Percentiles rank a stretch among this genome's conserved stretches.
These are phyloP conservation scores for Myriangium duriaei DNA, from an alignment of 2,329 filamentous ascomycete species.

Conservation along the genomic window DNA sequence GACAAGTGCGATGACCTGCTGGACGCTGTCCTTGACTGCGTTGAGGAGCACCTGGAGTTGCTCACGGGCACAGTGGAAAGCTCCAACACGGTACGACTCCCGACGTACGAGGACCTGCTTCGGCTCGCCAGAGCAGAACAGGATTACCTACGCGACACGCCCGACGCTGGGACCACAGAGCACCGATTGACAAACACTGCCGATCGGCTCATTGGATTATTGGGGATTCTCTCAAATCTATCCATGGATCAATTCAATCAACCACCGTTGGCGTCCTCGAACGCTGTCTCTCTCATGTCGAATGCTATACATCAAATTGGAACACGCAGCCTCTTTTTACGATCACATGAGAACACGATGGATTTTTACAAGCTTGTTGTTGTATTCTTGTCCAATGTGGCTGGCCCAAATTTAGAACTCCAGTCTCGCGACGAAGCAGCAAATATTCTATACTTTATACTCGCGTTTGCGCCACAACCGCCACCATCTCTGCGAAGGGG, in stretches of 20 bases:
- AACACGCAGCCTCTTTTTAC: slow-evolving; percentile 74
- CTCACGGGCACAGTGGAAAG: slow-evolving; percentile 75
- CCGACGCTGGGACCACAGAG: slow-evolving; percentile 59
- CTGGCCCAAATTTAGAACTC: slow-evolving; percentile 67
- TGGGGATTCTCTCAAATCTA: slow-evolving; percentile 81
- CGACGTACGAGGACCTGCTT: slow-evolving; percentile 76
- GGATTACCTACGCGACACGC: slow-evolving; percentile 57
- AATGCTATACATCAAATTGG: slow-evolving; percentile 76
- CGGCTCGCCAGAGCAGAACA: slow-evolving; percentile 66
- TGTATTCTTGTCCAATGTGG: slow-evolving; percentile 70
- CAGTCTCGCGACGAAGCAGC: slow-evolving; percentile 78
- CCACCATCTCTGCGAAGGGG: slow-evolving; percentile 39
- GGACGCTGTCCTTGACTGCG: slow-evolving; percentile 79
- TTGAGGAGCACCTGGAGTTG: slow-evolving; percentile 73
- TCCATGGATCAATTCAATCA: slow-evolving; percentile 80
- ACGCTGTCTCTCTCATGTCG: slow-evolving; percentile 72
- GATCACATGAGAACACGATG: slow-evolving; percentile 70
- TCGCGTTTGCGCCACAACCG: slow-evolving; percentile 78
- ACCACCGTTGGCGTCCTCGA: slow-evolving; percentile 56
- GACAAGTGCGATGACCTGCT: slow-evolving; percentile 75
- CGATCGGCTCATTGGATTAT: slow-evolving; percentile 78
- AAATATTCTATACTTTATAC: slow-evolving; percentile 74
- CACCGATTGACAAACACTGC: slow-evolving; percentile 80
- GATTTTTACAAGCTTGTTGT: slow-evolving; percentile 97
- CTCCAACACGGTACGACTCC: slow-evolving; percentile 72